Conservation (phyloP, 2,329 filamentous ascomycete species). For the Aspergillus versicolor region DNA sequence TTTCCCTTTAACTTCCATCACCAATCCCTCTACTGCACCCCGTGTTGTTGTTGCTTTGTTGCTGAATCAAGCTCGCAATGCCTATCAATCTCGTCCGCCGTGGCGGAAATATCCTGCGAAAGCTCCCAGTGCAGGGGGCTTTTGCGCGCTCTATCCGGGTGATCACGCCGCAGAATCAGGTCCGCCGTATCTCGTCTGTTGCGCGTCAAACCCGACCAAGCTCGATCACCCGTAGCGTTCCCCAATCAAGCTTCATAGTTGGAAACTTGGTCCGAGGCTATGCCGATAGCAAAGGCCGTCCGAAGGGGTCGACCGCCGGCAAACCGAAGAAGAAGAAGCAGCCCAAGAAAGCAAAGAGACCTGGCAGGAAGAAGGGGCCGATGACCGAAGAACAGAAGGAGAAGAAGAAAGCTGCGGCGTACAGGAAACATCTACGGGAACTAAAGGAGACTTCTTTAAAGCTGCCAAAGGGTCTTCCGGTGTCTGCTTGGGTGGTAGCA, state of each 20-base stretch:
- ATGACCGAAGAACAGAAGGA: neutral
- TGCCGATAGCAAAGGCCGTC: slow-evolving; percentile 29
- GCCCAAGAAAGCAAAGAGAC: slow-evolving; percentile 10
- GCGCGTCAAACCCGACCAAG: slow-evolving; percentile 16
- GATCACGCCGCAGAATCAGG: slow-evolving; percentile 26
- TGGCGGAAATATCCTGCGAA: slow-evolving; percentile 30
- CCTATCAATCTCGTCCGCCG: slow-evolving; percentile 32
- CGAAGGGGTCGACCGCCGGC: slow-evolving; percentile 28
- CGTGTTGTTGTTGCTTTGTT: neutral
- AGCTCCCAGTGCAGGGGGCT: slow-evolving; percentile 26
- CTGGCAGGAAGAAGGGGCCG: neutral
- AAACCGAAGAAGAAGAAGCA: slow-evolving; percentile 15
- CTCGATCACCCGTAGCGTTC: slow-evolving; percentile 12
- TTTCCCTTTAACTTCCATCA: neutral
- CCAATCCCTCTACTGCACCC: neutral
- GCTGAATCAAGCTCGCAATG: slow-evolving; percentile 24
- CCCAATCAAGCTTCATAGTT: slow-evolving; percentile 18
- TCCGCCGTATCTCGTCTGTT: slow-evolving; percentile 26
- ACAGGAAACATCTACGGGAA: slow-evolving; percentile 25
- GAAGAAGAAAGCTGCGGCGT: slow-evolving; percentile 26
- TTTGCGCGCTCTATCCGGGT: slow-evolving; percentile 27
- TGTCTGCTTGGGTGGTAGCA: slow-evolving; percentile 24
- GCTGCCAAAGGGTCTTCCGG: slow-evolving; percentile 37
- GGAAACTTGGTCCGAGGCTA: slow-evolving; percentile 27
- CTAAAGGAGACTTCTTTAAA: slow-evolving; percentile 35